A percentile compares a stretch with the other conserved stretches of the same genome.
phyloP scores from a whole-genome alignment of 1,284 basidiomycete genomes.

The Sanghuangporus sanghuang region DNA sequence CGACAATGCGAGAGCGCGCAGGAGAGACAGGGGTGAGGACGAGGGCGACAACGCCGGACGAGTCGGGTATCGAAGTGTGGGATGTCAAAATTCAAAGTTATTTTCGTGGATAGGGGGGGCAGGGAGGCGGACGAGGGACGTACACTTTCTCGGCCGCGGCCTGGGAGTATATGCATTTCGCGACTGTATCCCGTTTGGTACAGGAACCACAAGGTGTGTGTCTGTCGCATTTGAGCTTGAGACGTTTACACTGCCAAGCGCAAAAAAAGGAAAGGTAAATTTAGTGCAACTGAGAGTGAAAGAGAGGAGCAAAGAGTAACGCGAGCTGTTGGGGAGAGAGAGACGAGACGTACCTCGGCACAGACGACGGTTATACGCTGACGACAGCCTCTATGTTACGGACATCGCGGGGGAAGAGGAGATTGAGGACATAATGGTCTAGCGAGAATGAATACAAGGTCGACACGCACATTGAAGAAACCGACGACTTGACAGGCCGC shows the following conservation, averaged over 20 bases:
- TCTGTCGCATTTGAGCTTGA: conserved; percentile 78
- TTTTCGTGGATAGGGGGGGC: background rate
- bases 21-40: conserved; percentile 2
- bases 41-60: background rate
- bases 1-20: background rate
- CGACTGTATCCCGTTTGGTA: conserved; percentile 68
- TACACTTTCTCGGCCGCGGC: conserved; percentile 80
- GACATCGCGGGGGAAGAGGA: background rate
- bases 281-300: conserved; percentile 13
- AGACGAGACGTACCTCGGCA: conserved; percentile 53
- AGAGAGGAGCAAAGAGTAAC: conserved; percentile 2
- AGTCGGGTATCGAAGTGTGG: background rate
- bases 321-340: background rate
- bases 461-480: background rate
- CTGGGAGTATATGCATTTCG: conserved; percentile 69
- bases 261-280: background rate
- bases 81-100: conserved; percentile 8
- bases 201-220: conserved; percentile 70
- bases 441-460: background rate
- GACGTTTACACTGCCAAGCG: conserved; percentile 62
- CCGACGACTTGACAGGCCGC: background rate
- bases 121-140: conserved; percentile 25
- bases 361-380: conserved; percentile 78
- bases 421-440: background rate
- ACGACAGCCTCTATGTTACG: conserved; percentile 38